A percentile compares a stretch with the other conserved stretches of the same genome.
Evolutionary conservation across 257 asterid species (phyloP).

Genomic region (Gentiana straminea): DNA sequence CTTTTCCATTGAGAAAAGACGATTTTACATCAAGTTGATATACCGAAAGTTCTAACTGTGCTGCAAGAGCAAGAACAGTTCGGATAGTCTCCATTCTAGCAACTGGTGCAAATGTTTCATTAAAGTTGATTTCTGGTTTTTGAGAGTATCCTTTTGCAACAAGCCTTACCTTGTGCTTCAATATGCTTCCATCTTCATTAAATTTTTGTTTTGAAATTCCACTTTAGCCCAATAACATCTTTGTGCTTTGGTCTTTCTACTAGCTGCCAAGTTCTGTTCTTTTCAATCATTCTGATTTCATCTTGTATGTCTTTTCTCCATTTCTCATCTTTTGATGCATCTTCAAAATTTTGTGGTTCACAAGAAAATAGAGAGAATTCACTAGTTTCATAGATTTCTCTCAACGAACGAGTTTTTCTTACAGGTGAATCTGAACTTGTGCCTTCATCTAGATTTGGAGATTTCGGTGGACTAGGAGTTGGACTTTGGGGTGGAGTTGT

Average conservation of each 20-base stretch:
- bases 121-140: too few species aligned
- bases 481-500: neutral
- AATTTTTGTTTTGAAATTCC: too few species aligned
- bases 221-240: too few species aligned
- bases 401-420: neutral
- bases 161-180: too few species aligned
- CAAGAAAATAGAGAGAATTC: neutral
- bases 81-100: too few species aligned
- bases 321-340: neutral
- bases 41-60: neutral
- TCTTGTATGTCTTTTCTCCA: neutral
- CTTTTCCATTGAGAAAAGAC: too few species aligned
- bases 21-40: neutral
- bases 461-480: neutral
- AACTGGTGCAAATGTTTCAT: too few species aligned
- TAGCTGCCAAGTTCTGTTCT: constrained; percentile 4
- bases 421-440: neutral
- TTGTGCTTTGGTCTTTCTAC: too few species aligned
- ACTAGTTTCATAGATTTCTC: neutral
- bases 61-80: constrained; percentile 1
- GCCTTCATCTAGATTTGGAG: neutral
- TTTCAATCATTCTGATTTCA: neutral
- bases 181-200: too few species aligned
- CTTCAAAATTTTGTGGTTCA: neutral
- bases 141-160: too few species aligned